Evolutionary conservation across 805 yeast genomes (phyloP).

Genomic region (Metschnikowia colocasiae): DNA sequence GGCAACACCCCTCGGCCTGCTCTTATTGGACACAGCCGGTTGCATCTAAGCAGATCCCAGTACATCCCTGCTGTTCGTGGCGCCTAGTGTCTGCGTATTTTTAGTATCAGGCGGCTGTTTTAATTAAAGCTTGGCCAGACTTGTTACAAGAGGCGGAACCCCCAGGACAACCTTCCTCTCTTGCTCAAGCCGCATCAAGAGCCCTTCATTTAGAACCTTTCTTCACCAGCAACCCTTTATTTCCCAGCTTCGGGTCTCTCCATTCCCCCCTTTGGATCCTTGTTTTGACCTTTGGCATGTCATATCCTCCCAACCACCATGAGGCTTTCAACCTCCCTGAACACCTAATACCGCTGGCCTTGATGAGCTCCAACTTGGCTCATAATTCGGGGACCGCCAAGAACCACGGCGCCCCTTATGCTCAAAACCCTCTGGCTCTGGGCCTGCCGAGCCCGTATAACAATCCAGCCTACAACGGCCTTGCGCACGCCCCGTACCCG

Average conservation of each 20-base stretch:
- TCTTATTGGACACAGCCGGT: background rate
- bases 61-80: background rate
- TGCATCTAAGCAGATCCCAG: background rate
- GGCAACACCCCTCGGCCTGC: background rate
- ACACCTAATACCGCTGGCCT: slow-evolving; percentile 27
- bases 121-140: background rate
- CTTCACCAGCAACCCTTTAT: background rate
- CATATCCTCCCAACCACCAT: slow-evolving; percentile 11
- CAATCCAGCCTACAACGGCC: background rate
- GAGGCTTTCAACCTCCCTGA: slow-evolving; percentile 24
- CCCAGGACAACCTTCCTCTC: background rate
- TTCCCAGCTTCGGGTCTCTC: background rate
- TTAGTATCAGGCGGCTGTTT: background rate
- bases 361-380: slow-evolving; percentile 11
- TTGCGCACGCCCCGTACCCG: background rate
- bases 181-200: background rate
- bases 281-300: slow-evolving; percentile 1
- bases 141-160: background rate
- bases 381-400: background rate
- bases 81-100: background rate
- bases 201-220: background rate
- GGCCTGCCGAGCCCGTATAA: slow-evolving; percentile 1
- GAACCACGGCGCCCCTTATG: background rate
- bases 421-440: background rate
- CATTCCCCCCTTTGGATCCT: background rate